Conservation (phyloP, 1,139 yeast species). For the Torulaspora globosa region DNA sequence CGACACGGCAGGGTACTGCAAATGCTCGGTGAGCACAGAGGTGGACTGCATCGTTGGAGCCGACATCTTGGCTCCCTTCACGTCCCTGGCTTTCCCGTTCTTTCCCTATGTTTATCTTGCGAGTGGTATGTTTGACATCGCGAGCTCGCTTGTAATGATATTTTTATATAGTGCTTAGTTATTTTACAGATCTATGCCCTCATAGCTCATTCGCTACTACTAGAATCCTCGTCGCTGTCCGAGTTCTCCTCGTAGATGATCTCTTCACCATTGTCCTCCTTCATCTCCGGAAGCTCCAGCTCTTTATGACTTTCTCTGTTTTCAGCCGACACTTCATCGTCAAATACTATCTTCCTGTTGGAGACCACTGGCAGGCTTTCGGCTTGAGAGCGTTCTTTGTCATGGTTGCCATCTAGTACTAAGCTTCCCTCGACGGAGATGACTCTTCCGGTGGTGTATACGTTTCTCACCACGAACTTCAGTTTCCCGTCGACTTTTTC, state of each 20-base stretch:
- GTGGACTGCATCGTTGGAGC: constrained; percentile 47
- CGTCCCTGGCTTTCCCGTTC: neutral
- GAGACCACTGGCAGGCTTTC: constrained; percentile 42
- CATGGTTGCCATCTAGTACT: constrained; percentile 33
- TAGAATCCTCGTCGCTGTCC: constrained; percentile 29
- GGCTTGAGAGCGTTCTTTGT: constrained; percentile 29
- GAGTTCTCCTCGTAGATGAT: constrained; percentile 36
- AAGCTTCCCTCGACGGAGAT: constrained; percentile 84
- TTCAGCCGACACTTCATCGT: constrained; percentile 38
- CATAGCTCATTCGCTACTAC: constrained; percentile 27
- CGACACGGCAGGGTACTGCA: constrained; percentile 84
- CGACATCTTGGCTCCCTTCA: constrained; percentile 30
- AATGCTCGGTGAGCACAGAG: constrained; percentile 73
- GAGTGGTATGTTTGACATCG: neutral
- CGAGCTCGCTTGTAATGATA: constrained; percentile 1
- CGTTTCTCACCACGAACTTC: constrained; percentile 63
- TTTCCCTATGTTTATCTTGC: neutral
- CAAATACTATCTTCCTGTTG: constrained; percentile 41
- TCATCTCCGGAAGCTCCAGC: constrained; percentile 32
- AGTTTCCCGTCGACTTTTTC: constrained; percentile 76
- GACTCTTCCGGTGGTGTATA: constrained; percentile 75
- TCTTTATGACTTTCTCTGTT: constrained; percentile 38
- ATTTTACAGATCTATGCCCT: neutral
- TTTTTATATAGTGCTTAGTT: neutral
- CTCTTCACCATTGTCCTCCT: constrained; percentile 36